Evolutionary conservation across 345 rosid species (phyloP).

Genomic region (Microthlaspi erraticum): DNA sequence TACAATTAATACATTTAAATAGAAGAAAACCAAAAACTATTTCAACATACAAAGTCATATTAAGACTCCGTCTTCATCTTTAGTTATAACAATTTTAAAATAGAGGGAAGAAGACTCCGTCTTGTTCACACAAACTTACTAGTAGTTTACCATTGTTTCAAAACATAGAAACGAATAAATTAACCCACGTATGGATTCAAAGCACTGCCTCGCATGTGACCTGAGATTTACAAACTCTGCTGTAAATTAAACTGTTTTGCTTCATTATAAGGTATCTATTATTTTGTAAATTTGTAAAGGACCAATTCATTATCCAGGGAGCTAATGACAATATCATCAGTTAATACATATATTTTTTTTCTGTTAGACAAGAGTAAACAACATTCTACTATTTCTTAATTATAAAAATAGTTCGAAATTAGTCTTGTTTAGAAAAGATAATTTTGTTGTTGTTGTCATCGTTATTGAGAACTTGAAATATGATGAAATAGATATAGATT

Average conservation of each 20-base stretch:
- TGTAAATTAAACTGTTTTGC: too few species aligned
- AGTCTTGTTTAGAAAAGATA: too few species aligned
- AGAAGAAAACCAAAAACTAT: background rate
- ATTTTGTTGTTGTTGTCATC: background rate
- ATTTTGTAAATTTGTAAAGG: background rate
- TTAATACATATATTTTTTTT: too few species aligned
- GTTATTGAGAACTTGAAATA: conserved; percentile 10
- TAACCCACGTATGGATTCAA: too few species aligned
- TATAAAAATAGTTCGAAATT: too few species aligned
- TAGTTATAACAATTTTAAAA: background rate
- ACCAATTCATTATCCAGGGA: background rate
- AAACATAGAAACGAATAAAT: too few species aligned
- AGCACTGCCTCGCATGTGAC: too few species aligned
- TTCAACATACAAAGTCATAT: conserved; percentile 13
- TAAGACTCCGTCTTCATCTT: conserved; percentile 1
- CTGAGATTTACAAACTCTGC: too few species aligned
- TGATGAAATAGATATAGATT: background rate
- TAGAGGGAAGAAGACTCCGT: conserved; percentile 1
- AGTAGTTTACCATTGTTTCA: too few species aligned
- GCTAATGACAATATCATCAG: too few species aligned
- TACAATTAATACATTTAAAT: background rate
- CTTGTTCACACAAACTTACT: background rate
- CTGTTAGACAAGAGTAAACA: too few species aligned
- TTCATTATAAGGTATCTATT: background rate
- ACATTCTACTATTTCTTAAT: too few species aligned